Evolutionary conservation across 306 rosid genomes (phyloP).

Genomic region (Prunus armeniaca): DNA sequence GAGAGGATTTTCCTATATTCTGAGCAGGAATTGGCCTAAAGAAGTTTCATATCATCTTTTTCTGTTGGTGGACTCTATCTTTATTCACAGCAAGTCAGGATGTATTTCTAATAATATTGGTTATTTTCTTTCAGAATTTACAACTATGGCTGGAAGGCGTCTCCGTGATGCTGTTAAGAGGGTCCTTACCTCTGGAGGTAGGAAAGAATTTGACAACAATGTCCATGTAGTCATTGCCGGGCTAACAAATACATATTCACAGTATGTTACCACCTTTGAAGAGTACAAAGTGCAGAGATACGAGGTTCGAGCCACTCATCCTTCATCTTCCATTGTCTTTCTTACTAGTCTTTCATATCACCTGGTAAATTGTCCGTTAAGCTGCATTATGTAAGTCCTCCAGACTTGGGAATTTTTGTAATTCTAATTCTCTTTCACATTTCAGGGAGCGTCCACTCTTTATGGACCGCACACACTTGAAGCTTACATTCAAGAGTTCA

Average conservation of each 20-base stretch:
- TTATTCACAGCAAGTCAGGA: not conserved
- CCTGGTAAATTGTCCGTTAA: too few species aligned
- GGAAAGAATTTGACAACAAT: constrained; percentile 1
- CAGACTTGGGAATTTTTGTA: not conserved
- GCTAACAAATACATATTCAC: constrained; percentile 28
- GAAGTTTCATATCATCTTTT: not conserved
- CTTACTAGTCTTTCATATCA: not conserved
- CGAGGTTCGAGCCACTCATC: constrained; percentile 11
- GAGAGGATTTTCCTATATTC: not conserved
- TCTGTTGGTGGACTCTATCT: not conserved
- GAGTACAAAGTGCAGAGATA: constrained; percentile 25
- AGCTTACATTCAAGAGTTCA: constrained; percentile 30
- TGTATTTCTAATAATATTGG: not conserved
- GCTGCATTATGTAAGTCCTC: not conserved
- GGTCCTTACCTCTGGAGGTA: constrained; percentile 7
- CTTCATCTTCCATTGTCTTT: not conserved
- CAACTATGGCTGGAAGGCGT: constrained; percentile 32
- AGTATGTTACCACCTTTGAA: constrained; percentile 21
- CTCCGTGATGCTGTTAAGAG: constrained; percentile 24
- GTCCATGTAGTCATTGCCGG: constrained; percentile 26
- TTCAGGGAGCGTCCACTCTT: constrained; percentile 28
- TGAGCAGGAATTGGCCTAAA: not conserved
- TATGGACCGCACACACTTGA: constrained; percentile 28
- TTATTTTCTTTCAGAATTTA: constrained; percentile 20
- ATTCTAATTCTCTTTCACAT: not conserved